Evolutionary conservation across 148 eudicot species (phyloP), one percentile per base, ranked within the genome.

Genomic region (Fagopyrum homotropicum): DNA sequence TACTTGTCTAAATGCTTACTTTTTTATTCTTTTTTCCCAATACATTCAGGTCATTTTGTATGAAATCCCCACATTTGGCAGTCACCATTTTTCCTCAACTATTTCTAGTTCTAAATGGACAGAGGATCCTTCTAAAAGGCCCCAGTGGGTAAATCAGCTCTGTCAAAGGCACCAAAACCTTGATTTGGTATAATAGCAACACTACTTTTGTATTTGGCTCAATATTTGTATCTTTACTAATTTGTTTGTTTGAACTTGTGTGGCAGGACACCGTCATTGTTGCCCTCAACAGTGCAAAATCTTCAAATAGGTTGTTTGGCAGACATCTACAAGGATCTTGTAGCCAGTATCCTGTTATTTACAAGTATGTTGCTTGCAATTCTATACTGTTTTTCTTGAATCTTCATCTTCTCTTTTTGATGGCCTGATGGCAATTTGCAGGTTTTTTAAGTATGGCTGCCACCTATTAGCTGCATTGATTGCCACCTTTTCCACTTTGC

Each of bases 111-210:
- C 86, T 74, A 84, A 83, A 73, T 77, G 73, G 70, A 77, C 54
- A 74, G 73, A 77, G 69, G 69, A 64, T 69, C 68, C 76, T 81
- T 47, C 76, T 50, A 90, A 73, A 78, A 84, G 78, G 69, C 99
- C 99, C 57, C 86, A 79, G 76, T 95, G 99, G 99, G 77, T 89
- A 74, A 83, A 86, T 56, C 83, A 85, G 73, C 94, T 92, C 77
- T 68, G 80, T 81, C 80, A 72, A 73, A 89, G 87, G 82, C 82
- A 83, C 64, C 80, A 79, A 50, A 75, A 52, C 66, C 83, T 85
- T 81, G 92, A 95, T 60, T 77, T 95, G 99, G 99, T 95, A 88
- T 77, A 55, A 56, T 61, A 44, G 26, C 26, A 72, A 17, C 72
- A 35, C 73, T 35, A 40, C 14, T 48, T 9, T 48, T 2, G 17